A percentile compares a stretch with the other conserved stretches of the same genome.
Evolutionary conservation across 129 eudicot species (phyloP).

Genomic region (Flaveria ramosissima): DNA sequence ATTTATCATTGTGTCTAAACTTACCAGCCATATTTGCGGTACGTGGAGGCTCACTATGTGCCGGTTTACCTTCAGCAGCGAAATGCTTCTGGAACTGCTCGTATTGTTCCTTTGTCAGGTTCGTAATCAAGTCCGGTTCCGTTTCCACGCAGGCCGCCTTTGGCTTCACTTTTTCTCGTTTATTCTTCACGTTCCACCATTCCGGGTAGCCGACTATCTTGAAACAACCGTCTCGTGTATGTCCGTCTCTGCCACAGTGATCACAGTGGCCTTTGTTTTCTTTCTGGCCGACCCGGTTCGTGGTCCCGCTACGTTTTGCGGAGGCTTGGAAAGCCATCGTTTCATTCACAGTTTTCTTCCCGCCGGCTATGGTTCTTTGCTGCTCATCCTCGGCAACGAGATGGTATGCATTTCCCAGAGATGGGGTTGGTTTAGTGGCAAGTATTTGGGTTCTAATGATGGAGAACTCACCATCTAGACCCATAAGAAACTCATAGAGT

Average conservation of each 20-base stretch:
- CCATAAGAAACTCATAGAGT: background rate
- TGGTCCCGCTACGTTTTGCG: background rate
- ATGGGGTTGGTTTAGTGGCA: background rate
- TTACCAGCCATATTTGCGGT: background rate
- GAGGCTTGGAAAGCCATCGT: background rate
- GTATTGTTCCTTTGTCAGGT: background rate
- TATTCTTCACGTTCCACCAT: too few relatives aligned
- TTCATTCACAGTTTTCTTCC: background rate
- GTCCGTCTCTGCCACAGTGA: background rate
- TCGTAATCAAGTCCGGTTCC: too few relatives aligned
- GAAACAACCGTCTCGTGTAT: background rate
- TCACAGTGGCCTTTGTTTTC: background rate
- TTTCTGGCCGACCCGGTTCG: background rate
- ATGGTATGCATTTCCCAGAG: background rate
- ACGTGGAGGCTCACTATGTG: too few relatives aligned
- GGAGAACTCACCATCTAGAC: background rate
- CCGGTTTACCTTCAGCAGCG: too few relatives aligned
- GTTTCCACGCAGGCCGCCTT: too few relatives aligned
- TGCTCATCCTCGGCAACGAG: background rate
- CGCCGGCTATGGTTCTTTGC: background rate
- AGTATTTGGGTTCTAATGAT: background rate
- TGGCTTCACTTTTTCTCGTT: too few relatives aligned
- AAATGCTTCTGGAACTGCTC: too few relatives aligned
- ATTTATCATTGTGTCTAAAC: background rate
- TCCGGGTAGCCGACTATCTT: too few relatives aligned